phyloP scores from a whole-genome alignment of 768 basidiomycete species.

The Lactarius sanguifluus region DNA sequence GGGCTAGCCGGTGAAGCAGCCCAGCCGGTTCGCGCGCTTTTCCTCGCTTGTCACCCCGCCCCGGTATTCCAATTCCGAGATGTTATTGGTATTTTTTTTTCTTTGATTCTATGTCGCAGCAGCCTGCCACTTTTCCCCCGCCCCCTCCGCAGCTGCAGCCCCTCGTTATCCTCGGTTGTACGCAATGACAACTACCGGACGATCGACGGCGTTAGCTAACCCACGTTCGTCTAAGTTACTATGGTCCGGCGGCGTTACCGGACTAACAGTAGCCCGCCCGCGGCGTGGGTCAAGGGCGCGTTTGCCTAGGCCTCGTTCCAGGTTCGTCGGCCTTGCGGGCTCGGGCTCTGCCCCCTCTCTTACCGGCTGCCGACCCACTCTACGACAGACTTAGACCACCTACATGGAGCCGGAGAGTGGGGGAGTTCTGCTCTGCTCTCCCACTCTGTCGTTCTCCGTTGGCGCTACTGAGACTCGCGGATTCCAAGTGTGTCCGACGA shows the following conservation, averaged over 20 bases:
- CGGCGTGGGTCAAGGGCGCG: not conserved
- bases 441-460: not conserved
- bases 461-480: not conserved
- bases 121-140: not conserved
- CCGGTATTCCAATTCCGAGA: not conserved
- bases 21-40: not conserved
- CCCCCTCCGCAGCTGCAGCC: not conserved
- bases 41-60: not conserved
- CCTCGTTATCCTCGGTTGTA: not conserved
- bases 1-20: not conserved
- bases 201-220: not conserved
- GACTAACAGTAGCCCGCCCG: not conserved
- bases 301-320: not conserved
- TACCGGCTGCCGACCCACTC: not conserved
- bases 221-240: not conserved
- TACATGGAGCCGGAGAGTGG: not conserved
- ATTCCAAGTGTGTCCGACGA: not conserved
- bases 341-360: not conserved
- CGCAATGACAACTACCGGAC: not conserved
- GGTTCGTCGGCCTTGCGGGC: not conserved
- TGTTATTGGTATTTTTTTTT: not conserved
- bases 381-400: not conserved
- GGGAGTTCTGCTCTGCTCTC: not conserved
- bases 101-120: not conserved
- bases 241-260: not conserved